Percentiles rank a stretch among this genome's conserved stretches.
These are phyloP conservation scores for Coniferiporia sulphurascens DNA, from an alignment of 1,284 basidiomycete species.

Conservation along the genomic window DNA sequence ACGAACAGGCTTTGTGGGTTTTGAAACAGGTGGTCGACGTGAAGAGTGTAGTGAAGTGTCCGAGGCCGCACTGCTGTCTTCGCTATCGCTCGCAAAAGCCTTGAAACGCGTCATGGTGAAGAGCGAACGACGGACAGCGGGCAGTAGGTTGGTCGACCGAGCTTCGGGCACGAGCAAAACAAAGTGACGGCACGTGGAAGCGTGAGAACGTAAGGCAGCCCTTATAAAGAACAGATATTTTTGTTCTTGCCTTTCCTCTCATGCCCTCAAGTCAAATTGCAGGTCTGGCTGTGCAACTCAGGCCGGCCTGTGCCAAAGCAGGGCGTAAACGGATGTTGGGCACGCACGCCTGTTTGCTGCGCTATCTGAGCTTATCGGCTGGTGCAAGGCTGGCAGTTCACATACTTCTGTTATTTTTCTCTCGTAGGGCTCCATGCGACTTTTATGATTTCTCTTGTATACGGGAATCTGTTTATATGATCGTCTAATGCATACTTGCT, in stretches of 20 bases:
- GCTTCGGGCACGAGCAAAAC: not conserved
- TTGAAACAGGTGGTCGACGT: conserved; percentile 4
- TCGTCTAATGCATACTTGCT: too few species aligned
- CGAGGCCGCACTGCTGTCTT: conserved; percentile 5
- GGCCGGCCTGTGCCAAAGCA: conserved; percentile 50
- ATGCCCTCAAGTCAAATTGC: conserved; percentile 40
- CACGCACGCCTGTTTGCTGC: conserved; percentile 39
- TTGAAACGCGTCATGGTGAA: conserved; percentile 17
- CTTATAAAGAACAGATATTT: not conserved
- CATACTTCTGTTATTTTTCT: conserved; percentile 22
- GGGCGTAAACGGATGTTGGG: conserved; percentile 41
- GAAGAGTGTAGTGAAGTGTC: not conserved
- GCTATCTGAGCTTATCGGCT: conserved; percentile 25
- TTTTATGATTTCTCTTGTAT: too few species aligned
- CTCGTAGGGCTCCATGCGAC: too few species aligned
- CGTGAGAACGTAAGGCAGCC: not conserved
- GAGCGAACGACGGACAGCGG: not conserved
- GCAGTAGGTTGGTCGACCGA: not conserved
- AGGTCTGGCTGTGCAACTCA: conserved; percentile 25
- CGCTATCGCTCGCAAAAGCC: conserved; percentile 13
- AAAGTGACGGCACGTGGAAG: conserved; percentile 5
- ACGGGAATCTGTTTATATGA: too few species aligned
- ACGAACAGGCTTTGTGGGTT: not conserved
- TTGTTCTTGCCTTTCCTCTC: conserved; percentile 23
- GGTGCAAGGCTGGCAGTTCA: conserved; percentile 43